phyloP scores from a whole-genome alignment of 208 protist genomes.

The Tritrichomonas foetus region DNA sequence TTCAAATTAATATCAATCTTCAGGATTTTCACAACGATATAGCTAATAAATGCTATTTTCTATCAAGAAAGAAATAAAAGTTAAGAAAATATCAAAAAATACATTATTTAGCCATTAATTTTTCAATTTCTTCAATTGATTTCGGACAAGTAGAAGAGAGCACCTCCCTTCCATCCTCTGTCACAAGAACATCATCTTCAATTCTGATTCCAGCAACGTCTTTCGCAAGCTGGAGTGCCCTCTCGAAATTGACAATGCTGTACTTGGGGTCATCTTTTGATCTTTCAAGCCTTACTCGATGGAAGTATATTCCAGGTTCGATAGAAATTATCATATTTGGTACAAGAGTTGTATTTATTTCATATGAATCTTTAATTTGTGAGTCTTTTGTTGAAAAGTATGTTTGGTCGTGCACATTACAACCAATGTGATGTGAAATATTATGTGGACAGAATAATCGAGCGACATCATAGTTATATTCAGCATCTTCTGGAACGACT shows the following conservation, averaged over 20 bases:
- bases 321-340: background rate
- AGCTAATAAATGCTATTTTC: too few species aligned
- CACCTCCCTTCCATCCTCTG: background rate
- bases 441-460: background rate
- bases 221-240: background rate
- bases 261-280: background rate
- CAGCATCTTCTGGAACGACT: background rate
- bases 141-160: background rate
- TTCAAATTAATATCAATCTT: too few species aligned
- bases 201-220: background rate
- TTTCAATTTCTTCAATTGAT: background rate
- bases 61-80: background rate
- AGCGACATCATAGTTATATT: background rate
- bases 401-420: background rate
- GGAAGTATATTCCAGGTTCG: conserved; percentile 39
- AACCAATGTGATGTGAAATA: background rate
- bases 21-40: too few species aligned
- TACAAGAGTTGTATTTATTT: background rate
- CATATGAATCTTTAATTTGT: background rate
- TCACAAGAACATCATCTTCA: conserved; percentile 35
- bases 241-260: background rate
- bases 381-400: background rate
- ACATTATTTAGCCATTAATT: background rate
- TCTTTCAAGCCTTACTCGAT: background rate
- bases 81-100: background rate